Evolutionary conservation across 768 basidiomycete genomes (phyloP).

Genomic region (Leccinum barrowsii): DNA sequence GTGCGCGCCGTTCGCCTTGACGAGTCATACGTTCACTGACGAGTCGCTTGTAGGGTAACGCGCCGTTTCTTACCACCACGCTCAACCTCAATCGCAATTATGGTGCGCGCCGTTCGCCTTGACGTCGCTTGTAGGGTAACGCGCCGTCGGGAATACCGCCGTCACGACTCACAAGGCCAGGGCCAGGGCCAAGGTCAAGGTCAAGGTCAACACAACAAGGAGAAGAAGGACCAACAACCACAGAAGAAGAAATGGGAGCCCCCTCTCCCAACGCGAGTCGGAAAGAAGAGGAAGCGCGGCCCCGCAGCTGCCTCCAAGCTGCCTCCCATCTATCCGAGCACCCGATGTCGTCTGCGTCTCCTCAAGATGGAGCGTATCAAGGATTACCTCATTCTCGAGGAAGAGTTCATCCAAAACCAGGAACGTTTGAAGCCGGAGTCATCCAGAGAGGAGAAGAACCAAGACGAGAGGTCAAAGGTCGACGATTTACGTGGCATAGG

Average conservation of each 20-base stretch:
- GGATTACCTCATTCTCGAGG: conserved; percentile 93
- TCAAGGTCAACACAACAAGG: conserved; percentile 49
- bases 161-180: conserved; percentile 23
- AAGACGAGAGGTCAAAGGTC: conserved; percentile 89
- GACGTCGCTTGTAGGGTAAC: conserved; percentile 23
- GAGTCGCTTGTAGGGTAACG: conserved; percentile 26
- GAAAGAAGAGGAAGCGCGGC: conserved; percentile 94
- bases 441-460: conserved; percentile 90
- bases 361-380: conserved; percentile 98
- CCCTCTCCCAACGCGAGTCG: conserved; percentile 92
- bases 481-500: conserved; percentile 94
- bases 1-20: not conserved
- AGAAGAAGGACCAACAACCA: conserved; percentile 41
- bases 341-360: conserved; percentile 90
- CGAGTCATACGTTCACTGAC: not conserved
- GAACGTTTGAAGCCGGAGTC: conserved; percentile 86
- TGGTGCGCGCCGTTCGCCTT: no score
- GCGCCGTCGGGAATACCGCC: conserved; percentile 58
- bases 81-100: conserved; percentile 23
- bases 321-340: conserved; percentile 89
- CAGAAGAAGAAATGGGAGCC: conserved; percentile 98
- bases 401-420: conserved; percentile 92
- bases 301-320: conserved; percentile 88
- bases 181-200: no score
- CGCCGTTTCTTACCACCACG: no score